phyloP scores from a whole-genome alignment of 345 rosid species.

The Arabidopsis thaliana region DNA sequence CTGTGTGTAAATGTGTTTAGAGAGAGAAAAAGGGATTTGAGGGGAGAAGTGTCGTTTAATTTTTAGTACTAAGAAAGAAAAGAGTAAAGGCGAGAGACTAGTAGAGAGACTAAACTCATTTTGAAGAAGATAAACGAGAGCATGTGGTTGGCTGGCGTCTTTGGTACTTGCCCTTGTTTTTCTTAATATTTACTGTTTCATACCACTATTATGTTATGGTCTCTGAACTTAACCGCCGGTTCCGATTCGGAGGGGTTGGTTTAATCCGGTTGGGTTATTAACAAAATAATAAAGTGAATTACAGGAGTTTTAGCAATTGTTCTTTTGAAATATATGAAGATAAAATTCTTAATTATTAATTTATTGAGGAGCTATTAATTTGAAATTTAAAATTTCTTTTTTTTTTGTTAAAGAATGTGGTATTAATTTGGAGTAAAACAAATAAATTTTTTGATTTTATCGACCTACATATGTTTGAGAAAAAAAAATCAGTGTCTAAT shows the following conservation, averaged over 20 bases:
- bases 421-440: neutral
- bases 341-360: neutral
- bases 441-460: too few relatives aligned
- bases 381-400: too few relatives aligned
- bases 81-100: neutral
- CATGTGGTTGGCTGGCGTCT: conserved; percentile 43
- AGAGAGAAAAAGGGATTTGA: conserved; percentile 45
- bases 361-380: neutral
- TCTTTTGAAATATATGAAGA: neutral
- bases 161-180: conserved; percentile 36
- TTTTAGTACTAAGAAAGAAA: conserved; percentile 34
- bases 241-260: neutral
- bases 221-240: conserved; percentile 25
- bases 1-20: conserved; percentile 28
- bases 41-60: conserved; percentile 49
- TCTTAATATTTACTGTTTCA: conserved; percentile 46
- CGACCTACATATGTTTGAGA: neutral
- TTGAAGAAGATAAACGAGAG: conserved; percentile 38
- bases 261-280: neutral
- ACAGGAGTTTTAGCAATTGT: neutral
- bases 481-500: neutral
- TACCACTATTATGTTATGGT: conserved; percentile 51
- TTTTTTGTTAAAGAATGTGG: neutral
- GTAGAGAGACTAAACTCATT: neutral
- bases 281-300: neutral